Base-by-base conservation (phyloP, 331 rosid species). In the Cydonia oblonga region DNA sequence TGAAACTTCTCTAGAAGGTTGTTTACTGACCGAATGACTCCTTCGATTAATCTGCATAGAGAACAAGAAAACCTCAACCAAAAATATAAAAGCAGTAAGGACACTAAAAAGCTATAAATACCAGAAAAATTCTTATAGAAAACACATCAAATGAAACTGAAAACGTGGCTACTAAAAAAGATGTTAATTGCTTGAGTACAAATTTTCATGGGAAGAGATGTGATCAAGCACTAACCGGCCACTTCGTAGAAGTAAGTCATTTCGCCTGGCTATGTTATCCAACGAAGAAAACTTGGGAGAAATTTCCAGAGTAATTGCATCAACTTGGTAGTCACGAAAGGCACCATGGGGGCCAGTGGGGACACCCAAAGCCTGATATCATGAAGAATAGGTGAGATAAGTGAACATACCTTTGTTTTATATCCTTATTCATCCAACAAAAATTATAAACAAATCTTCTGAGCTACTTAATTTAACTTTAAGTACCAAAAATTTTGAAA, bases 281-380 rank as follows among this genome's bases (percentile, higher is more conserved):
- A 82, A 79, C 56, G 84, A 82, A 79, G 89, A 83, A 82, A 80
- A 75, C 80, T 81, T 89, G 4, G 96, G 84, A 53, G 87, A 84
- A 82, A 93, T 76, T 82, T 93, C 97, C 82, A 93, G 57, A 75
- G 96, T 93, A 78, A 93, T 85, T 60, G 98, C 97, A 69, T 93
- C 98, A 76, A 93, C 86, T 89, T 93, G 97, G 76, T 89, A 93
- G 82, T 90, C 98, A 66, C 98, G 95, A 73, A 93, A 93, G 80
- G 92, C 98, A 65, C 98, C 98, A 57, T 90, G 98, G 35, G 98
- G 78, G 74, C 98, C 97, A 4, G 96, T 89, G 23, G 98, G 98
- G 80, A 90, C 83, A 54, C 98, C 98, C 85, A 90, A 83, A 77
- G 87, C 97, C 98, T 93, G 76, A 68, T 46, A 75, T 19, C 67